A percentile compares a stretch with the other conserved stretches of the same genome.
phyloP scores from a whole-genome alignment of 768 basidiomycete species.

The Boletus vermiculosoides region DNA sequence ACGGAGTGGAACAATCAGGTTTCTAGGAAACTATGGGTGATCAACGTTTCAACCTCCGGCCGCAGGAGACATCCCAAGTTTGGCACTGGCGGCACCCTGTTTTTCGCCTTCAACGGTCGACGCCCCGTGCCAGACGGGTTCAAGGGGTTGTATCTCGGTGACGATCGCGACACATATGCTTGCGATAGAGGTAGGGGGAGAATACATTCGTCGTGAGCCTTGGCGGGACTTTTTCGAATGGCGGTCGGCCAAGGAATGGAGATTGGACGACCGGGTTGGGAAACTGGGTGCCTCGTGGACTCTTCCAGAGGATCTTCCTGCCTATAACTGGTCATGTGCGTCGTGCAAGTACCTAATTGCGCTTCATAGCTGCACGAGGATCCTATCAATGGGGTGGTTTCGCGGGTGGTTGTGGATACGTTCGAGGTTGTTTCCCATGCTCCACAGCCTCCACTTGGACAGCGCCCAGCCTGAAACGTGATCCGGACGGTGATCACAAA shows the following conservation, averaged over 20 bases:
- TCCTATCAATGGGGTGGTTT: too few species aligned
- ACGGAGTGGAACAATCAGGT: too few species aligned
- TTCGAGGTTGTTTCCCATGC: neutral
- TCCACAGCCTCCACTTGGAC: neutral
- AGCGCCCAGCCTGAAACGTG: constrained; percentile 1
- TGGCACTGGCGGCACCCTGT: constrained; percentile 32
- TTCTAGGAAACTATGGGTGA: too few species aligned
- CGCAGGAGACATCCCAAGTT: neutral
- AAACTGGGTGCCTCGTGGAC: constrained; percentile 30
- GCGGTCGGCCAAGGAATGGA: neutral
- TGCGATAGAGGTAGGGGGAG: too few species aligned
- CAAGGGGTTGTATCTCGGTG: constrained; percentile 50
- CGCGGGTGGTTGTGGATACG: too few species aligned
- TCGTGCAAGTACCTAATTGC: neutral
- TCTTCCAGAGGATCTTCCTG: constrained; percentile 42
- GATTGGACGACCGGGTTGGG: constrained; percentile 46
- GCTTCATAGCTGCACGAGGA: too few species aligned
- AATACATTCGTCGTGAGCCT: too few species aligned
- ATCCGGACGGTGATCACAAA: neutral
- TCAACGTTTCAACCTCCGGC: too few species aligned
- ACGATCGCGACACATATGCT: constrained; percentile 56
- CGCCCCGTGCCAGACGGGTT: constrained; percentile 38
- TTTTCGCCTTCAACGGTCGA: constrained; percentile 60
- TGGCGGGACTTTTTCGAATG: constrained; percentile 34
- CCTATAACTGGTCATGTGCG: neutral